Conservation (phyloP, 352 stramenopile species). For the Pythium vanterpoolii region DNA sequence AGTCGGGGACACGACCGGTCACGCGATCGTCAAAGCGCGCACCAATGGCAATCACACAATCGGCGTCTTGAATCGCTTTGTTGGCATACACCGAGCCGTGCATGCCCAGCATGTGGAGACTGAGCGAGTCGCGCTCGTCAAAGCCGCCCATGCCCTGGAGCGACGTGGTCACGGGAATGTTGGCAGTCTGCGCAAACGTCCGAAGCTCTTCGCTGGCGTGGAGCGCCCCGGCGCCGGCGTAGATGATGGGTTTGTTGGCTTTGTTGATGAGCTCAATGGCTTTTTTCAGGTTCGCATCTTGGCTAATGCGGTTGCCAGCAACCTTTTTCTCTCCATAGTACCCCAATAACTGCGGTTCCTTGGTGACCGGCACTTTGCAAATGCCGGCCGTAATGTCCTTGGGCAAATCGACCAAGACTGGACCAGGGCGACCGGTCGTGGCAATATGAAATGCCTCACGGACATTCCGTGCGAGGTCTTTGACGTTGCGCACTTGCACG, state of each 20-base stretch:
- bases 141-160: slow-evolving; percentile 93
- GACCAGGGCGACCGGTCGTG: slow-evolving; percentile 90
- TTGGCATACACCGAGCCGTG: slow-evolving; percentile 96
- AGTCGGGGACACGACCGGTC: slow-evolving; percentile 91
- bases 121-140: slow-evolving; percentile 91
- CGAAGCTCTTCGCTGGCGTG: slow-evolving; percentile 88
- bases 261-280: slow-evolving; percentile 90
- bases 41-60: slow-evolving; percentile 93
- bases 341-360: slow-evolving; percentile 72
- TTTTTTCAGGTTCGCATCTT: slow-evolving; percentile 67
- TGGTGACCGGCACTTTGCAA: slow-evolving; percentile 67
- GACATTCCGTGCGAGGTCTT: slow-evolving; percentile 93
- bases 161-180: slow-evolving; percentile 95
- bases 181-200: slow-evolving; percentile 87
- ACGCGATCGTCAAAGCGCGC: slow-evolving; percentile 97
- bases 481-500: slow-evolving; percentile 94
- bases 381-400: slow-evolving; percentile 92
- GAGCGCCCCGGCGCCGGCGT: slow-evolving; percentile 90
- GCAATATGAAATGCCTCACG: slow-evolving; percentile 96
- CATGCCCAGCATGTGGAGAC: slow-evolving; percentile 97
- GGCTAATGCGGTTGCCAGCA: slow-evolving; percentile 74
- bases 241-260: slow-evolving; percentile 95
- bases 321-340: slow-evolving; percentile 88
- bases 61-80: slow-evolving; percentile 94
- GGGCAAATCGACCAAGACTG: slow-evolving; percentile 94